Evolutionary conservation across 768 basidiomycete species (phyloP).

Genomic region (Mrakia blollopis): DNA sequence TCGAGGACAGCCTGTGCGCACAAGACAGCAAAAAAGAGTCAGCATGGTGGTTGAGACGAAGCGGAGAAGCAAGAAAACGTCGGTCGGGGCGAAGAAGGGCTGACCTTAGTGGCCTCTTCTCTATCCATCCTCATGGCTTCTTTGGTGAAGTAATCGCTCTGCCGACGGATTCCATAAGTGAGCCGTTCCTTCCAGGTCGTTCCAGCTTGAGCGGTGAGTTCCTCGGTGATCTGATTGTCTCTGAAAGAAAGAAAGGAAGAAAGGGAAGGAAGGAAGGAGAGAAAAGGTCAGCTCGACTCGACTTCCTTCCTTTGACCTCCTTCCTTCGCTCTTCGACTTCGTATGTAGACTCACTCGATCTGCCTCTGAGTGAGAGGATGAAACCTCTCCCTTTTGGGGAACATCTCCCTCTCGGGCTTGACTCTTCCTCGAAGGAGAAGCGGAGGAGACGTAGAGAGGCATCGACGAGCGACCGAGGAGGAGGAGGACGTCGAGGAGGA

Average conservation of each 20-base stretch:
- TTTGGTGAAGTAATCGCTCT: conserved; percentile 8
- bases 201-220: background rate
- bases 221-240: background rate
- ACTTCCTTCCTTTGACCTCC: background rate
- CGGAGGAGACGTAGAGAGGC: background rate
- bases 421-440: background rate
- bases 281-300: background rate
- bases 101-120: conserved; percentile 3
- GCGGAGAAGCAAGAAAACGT: too few species aligned
- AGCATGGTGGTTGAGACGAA: too few species aligned
- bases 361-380: background rate
- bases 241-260: conserved; percentile 10
- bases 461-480: background rate
- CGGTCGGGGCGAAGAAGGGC: background rate
- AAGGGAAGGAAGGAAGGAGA: background rate
- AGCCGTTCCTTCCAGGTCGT: conserved; percentile 4
- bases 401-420: background rate
- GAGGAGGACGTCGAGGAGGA: background rate
- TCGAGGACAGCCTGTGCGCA: background rate
- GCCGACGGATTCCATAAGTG: conserved; percentile 2
- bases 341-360: background rate
- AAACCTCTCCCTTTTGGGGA: background rate
- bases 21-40: background rate
- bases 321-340: background rate
- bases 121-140: conserved; percentile 15